Conservation (phyloP, 2,329 filamentous ascomycete species). For the Fusarium transvaalense region DNA sequence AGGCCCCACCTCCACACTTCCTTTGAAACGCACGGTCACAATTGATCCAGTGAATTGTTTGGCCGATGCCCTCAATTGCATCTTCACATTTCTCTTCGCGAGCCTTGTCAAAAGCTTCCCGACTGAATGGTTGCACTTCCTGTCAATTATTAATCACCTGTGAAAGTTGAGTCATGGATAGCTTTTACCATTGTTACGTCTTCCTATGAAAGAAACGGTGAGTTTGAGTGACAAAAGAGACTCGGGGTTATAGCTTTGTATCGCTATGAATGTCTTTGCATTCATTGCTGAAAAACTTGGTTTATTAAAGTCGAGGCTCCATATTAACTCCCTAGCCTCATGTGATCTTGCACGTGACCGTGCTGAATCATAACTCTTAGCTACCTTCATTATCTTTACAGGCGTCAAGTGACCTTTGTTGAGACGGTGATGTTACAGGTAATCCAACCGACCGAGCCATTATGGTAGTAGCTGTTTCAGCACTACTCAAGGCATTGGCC, state of each 20-base stretch:
- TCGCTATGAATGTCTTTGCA: not conserved
- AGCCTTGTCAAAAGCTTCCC: not conserved
- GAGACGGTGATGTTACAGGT: not conserved
- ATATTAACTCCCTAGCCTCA: not conserved
- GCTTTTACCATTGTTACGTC: not conserved
- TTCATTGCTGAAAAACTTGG: not conserved
- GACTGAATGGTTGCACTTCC: not conserved
- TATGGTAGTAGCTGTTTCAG: too few species aligned
- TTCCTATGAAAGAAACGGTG: not conserved
- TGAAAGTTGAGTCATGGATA: not conserved
- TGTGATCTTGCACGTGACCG: constrained; percentile 15
- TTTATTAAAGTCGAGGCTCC: not conserved
- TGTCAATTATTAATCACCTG: not conserved
- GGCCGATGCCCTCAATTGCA: not conserved
- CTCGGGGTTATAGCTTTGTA: not conserved
- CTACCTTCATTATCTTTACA: not conserved
- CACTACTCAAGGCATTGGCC: not conserved
- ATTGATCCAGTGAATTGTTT: constrained; percentile 4
- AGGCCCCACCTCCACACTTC: not conserved
- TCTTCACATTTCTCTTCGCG: not conserved
- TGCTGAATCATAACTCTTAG: too few species aligned
- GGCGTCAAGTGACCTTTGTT: not conserved
- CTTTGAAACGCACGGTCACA: constrained; percentile 1
- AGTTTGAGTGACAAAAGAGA: not conserved
- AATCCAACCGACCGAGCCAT: too few species aligned